A percentile compares a stretch with the other conserved stretches of the same genome.
Evolutionary conservation across 768 basidiomycete genomes (phyloP).

Genomic region (Trametes punicea): DNA sequence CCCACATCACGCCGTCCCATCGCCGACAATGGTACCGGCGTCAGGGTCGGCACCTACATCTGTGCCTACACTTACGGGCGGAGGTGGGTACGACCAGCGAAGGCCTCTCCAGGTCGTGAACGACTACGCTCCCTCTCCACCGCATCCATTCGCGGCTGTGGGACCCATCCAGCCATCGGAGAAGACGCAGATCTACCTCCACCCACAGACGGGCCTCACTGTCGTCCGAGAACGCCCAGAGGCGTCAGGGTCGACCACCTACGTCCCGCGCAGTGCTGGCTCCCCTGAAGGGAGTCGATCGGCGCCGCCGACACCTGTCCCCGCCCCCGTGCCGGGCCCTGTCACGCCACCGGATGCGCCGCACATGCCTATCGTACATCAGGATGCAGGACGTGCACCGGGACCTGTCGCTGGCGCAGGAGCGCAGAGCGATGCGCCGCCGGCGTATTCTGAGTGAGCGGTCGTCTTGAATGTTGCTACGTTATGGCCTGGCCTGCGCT

Average conservation of each 20-base stretch:
- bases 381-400: constrained; percentile 4
- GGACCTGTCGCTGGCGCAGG: neutral
- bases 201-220: constrained; percentile 7
- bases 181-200: constrained; percentile 12
- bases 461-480: neutral
- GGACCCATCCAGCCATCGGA: neutral
- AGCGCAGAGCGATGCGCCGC: constrained; percentile 1
- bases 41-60: neutral
- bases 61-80: neutral
- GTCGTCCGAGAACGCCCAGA: neutral
- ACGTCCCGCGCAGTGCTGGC: neutral
- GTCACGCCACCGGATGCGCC: neutral
- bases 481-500: neutral
- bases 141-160: neutral
- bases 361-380: neutral
- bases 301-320: neutral
- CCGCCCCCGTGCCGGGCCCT: neutral
- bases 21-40: neutral
- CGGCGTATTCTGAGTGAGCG: constrained; percentile 5
- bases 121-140: neutral
- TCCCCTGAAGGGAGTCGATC: neutral
- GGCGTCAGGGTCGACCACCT: neutral
- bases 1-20: neutral
- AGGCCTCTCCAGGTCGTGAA: constrained; percentile 9
- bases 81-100: neutral